Evolutionary conservation across 805 yeast genomes (phyloP).

Genomic region (Kuraishia borneana): DNA sequence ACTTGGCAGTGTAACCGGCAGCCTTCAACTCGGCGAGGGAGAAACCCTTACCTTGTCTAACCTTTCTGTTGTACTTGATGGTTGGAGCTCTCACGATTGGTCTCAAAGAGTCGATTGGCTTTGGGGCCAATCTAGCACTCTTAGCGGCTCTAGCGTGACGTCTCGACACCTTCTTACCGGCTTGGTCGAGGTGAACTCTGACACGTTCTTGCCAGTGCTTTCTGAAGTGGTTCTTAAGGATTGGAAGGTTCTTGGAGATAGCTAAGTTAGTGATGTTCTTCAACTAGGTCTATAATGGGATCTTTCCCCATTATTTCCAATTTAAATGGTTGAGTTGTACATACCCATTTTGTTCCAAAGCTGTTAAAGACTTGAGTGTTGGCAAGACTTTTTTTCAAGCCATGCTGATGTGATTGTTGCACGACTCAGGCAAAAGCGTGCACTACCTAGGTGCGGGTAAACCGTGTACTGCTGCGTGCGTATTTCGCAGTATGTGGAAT

Average conservation of each 20-base stretch:
- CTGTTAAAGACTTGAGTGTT: too few species aligned
- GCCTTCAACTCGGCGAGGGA: constrained; percentile 96
- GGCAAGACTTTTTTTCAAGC: too few species aligned
- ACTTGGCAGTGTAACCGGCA: constrained; percentile 85
- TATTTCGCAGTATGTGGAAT: too few species aligned
- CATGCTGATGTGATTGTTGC: too few species aligned
- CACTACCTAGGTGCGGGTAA: too few species aligned
- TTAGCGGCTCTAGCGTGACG: constrained; percentile 87
- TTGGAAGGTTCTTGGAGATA: constrained; percentile 97
- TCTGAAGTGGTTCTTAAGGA: constrained; percentile 99
- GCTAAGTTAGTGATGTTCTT: constrained; percentile 54
- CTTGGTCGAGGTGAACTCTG: constrained; percentile 99
- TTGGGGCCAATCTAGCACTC: constrained; percentile 95
- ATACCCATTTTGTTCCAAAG: too few species aligned
- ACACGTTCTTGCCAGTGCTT: constrained; percentile 99
- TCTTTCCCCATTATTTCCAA: too few species aligned
- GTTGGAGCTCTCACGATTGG: constrained; percentile 99
- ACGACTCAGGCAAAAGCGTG: too few species aligned
- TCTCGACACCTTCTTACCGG: constrained; percentile 98
- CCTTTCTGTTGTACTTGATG: constrained; percentile 97
- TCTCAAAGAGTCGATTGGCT: constrained; percentile 92
- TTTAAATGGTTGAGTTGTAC: too few species aligned
- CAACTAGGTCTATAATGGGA: too few species aligned
- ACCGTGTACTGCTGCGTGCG: too few species aligned
- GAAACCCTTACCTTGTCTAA: constrained; percentile 99